Evolutionary conservation across 2,329 filamentous ascomycete species (phyloP), one percentile per base, ranked within the genome.

Genomic region (Nemania sp.): DNA sequence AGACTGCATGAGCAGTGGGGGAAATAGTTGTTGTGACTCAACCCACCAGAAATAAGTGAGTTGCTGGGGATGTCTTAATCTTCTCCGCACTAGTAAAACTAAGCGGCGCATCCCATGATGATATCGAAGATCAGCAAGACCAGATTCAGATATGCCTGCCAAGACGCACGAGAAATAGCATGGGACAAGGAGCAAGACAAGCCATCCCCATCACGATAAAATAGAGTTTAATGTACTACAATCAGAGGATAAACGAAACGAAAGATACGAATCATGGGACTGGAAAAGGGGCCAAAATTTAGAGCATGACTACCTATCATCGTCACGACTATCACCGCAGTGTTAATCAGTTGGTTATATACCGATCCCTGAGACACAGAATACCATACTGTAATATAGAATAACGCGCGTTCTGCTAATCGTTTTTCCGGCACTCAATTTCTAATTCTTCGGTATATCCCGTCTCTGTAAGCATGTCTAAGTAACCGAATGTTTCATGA

Each of bases 271-370:
- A 43, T 57, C 32, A 52, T 26, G 32, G 26, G 22, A 22, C 53
- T 43, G 32, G 20, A 51, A 45, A 64, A 24, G 24, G 49, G 32
- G 27, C 32, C 41, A 47, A 55, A 53, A 58, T 24, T 41, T 57
- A 66, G 57, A 68, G 41, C 49, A 62, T 62, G 26, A 55, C 26
- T 41, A 60, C 47, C 53, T n/a, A 49, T 26, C 20, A 18, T n/a
- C 29, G 32, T 45, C 41, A 22, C 35, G 7, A 41, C 11, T 29
- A 54, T 35, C 27, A 32, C n/a, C 24, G 24, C 43, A 7, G 27
- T 29, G 38, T 29, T 52, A n/a, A 65, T 13, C 20, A 24, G 15
- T 51, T 27, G n/a, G 38, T 55, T 7, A 38, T 38, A 65, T 47
- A 26, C 27, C 51, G 29, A 65, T 38, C 13, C 11, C 57, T 22